phyloP scores from a whole-genome alignment of 2,329 filamentous ascomycete species.

The Exophiala aquamarina region DNA sequence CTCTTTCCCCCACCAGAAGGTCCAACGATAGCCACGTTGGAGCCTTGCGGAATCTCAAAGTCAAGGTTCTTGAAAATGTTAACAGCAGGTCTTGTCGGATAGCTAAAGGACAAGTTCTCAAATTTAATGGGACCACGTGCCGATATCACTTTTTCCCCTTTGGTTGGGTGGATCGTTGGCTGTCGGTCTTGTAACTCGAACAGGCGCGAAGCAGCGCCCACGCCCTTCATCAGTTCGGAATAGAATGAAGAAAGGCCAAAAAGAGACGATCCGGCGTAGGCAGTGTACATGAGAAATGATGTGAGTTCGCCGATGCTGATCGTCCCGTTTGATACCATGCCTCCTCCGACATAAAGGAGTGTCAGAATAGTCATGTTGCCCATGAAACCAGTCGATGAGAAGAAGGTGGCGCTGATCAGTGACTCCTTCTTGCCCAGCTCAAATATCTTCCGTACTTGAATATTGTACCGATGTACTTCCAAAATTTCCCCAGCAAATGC shows the following conservation, averaged over 20 bases:
- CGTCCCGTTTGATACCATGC: constrained; percentile 80
- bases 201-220: constrained; percentile 90
- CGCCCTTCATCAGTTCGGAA: constrained; percentile 98
- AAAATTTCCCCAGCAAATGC: constrained; percentile 92
- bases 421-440: constrained; percentile 83
- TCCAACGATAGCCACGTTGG: constrained; percentile 93
- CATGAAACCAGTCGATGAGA: constrained; percentile 80
- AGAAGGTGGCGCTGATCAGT: constrained; percentile 86
- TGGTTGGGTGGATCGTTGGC: constrained; percentile 82
- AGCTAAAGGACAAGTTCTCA: constrained; percentile 80
- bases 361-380: constrained; percentile 96
- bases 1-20: constrained; percentile 96
- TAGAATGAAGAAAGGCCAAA: constrained; percentile 96
- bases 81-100: constrained; percentile 90
- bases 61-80: constrained; percentile 84
- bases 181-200: constrained; percentile 94
- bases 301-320: constrained; percentile 92
- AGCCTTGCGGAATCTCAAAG: constrained; percentile 90
- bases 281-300: constrained; percentile 98
- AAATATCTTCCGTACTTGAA: constrained; percentile 89
- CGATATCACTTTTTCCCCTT: constrained; percentile 74
- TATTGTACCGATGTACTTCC: constrained; percentile 88
- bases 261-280: constrained; percentile 79
- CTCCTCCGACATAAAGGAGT: constrained; percentile 84
- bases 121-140: constrained; percentile 89